Percentiles rank a stretch among this genome's conserved stretches.
Conservation (phyloP, 306 rosid species). For the Corylus avellana region DNA sequence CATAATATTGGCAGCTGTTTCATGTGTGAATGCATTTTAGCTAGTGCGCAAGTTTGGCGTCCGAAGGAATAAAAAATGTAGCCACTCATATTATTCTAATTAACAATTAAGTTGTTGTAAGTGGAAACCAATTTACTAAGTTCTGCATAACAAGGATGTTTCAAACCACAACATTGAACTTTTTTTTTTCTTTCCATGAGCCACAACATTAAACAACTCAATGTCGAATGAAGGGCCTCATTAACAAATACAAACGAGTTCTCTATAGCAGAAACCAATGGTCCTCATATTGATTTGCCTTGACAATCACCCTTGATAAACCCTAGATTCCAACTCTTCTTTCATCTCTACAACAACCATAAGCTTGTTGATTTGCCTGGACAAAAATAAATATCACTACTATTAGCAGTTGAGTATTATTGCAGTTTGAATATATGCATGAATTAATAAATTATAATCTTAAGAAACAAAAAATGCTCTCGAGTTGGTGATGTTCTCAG, state of each 20-base stretch:
- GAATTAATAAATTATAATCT: background rate
- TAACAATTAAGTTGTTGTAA: background rate
- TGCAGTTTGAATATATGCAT: background rate
- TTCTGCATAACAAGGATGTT: background rate
- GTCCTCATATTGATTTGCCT: background rate
- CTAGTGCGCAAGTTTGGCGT: background rate
- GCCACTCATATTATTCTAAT: background rate
- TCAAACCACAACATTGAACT: background rate
- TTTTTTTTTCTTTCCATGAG: too few species aligned
- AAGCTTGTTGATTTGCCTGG: background rate
- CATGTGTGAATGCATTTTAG: background rate
- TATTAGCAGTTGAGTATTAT: background rate
- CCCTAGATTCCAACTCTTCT: slow-evolving; percentile 4
- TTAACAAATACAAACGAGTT: background rate
- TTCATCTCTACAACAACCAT: slow-evolving; percentile 2
- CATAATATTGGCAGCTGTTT: background rate
- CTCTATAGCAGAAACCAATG: background rate
- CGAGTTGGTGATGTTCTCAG: background rate
- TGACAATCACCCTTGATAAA: slow-evolving; percentile 5
- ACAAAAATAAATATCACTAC: background rate
- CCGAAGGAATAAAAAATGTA: background rate
- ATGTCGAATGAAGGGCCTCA: background rate
- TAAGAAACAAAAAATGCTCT: background rate
- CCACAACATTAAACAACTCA: background rate
- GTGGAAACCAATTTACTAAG: background rate